Evolutionary conservation across 1,284 basidiomycete species (phyloP).

Genomic region (Ganoderma lingzhi): DNA sequence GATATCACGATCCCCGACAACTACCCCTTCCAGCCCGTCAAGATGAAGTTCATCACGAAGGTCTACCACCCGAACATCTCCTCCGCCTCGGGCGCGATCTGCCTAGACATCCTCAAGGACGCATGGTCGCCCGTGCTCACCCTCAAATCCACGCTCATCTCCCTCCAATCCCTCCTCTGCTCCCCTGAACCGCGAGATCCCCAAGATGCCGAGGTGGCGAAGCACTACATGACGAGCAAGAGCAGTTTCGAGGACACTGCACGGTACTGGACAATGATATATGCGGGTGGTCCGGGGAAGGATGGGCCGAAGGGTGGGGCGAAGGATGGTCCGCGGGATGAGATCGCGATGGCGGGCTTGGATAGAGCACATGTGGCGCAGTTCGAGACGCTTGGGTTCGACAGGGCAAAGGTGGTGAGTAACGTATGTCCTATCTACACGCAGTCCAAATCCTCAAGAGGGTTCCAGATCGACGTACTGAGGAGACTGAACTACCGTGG

Average conservation of each 20-base stretch:
- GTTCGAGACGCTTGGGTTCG: slow-evolving; percentile 80
- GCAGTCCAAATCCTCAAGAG: background rate
- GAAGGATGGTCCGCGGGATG: slow-evolving; percentile 50
- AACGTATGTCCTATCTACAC: background rate
- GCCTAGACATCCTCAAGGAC: slow-evolving; percentile 89
- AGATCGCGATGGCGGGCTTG: slow-evolving; percentile 79
- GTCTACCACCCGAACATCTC: slow-evolving; percentile 99
- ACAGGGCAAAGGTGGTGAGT: slow-evolving; percentile 79
- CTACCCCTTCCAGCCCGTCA: slow-evolving; percentile 97
- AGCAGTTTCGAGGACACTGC: slow-evolving; percentile 93
- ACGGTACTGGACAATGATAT: slow-evolving; percentile 92
- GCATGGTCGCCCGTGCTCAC: slow-evolving; percentile 95
- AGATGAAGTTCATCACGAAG: slow-evolving; percentile 98
- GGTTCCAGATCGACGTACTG: slow-evolving; percentile 82
- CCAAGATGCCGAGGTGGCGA: slow-evolving; percentile 98
- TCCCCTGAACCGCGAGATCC: slow-evolving; percentile 97
- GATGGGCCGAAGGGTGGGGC: slow-evolving; percentile 33
- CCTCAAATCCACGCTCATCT: slow-evolving; percentile 96
- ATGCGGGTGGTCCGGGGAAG: slow-evolving; percentile 76
- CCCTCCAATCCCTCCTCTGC: slow-evolving; percentile 94
- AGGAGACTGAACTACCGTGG: slow-evolving; percentile 93
- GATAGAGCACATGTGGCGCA: slow-evolving; percentile 78
- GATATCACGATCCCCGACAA: slow-evolving; percentile 95
- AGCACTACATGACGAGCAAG: slow-evolving; percentile 93
- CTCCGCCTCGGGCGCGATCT: slow-evolving; percentile 92